Evolutionary conservation across 1,284 basidiomycete genomes (phyloP).

Genomic region (Ustilago trichophora): DNA sequence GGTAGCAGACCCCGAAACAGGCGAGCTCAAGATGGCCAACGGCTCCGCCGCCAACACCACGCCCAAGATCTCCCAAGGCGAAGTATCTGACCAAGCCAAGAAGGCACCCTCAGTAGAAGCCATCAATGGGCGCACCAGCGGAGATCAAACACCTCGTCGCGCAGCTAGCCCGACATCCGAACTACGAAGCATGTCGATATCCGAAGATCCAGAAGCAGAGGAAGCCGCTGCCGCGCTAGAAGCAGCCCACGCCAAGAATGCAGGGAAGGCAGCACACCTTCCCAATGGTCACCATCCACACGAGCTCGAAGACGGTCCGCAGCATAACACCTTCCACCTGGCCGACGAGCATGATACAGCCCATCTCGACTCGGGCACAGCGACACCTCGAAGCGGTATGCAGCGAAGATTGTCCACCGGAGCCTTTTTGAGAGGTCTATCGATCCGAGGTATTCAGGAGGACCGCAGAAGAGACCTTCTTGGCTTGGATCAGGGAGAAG

Average conservation of each 20-base stretch:
- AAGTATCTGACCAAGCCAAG: slow-evolving; percentile 20
- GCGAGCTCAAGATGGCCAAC: slow-evolving; percentile 38
- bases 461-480: slow-evolving; percentile 45
- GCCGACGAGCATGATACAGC: slow-evolving; percentile 36
- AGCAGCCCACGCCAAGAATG: slow-evolving; percentile 29
- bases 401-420: slow-evolving; percentile 54
- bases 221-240: slow-evolving; percentile 35
- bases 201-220: slow-evolving; percentile 26
- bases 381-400: slow-evolving; percentile 32
- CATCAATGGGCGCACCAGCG: neutral
- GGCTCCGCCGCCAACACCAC: slow-evolving; percentile 2
- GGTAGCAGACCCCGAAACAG: slow-evolving; percentile 28
- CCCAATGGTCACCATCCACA: slow-evolving; percentile 37
- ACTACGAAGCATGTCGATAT: slow-evolving; percentile 22
- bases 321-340: slow-evolving; percentile 42
- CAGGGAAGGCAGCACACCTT: slow-evolving; percentile 7
- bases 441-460: slow-evolving; percentile 51
- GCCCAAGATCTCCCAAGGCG: slow-evolving; percentile 5
- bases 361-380: slow-evolving; percentile 24
- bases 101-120: neutral
- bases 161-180: slow-evolving; percentile 22
- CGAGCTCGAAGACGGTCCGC: slow-evolving; percentile 39
- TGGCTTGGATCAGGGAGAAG: slow-evolving; percentile 36
- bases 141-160: slow-evolving; percentile 31
- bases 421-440: slow-evolving; percentile 41